Conservation (phyloP, 306 rosid species). For the Prunus kanzakura region DNA sequence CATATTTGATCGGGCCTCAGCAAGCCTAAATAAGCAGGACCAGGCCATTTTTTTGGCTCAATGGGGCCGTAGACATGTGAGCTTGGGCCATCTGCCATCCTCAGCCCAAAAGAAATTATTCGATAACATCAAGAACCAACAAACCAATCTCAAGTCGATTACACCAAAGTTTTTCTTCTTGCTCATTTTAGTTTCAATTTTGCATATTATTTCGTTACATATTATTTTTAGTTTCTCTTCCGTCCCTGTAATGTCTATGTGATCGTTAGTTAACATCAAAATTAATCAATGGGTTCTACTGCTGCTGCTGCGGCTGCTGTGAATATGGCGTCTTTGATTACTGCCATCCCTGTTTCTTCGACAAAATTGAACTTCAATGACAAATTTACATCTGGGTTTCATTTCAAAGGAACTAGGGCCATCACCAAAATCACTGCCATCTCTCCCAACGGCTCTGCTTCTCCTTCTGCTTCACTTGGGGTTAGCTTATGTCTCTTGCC, state of each 20-base stretch:
- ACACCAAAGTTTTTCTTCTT: neutral
- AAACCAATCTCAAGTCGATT: neutral
- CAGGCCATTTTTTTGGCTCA: no score
- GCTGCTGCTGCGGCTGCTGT: slow-evolving; percentile 31
- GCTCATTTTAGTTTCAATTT: neutral
- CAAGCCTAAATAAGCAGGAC: no score
- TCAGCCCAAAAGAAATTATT: neutral
- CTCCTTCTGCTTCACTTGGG: slow-evolving; percentile 40
- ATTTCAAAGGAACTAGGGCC: slow-evolving; percentile 19
- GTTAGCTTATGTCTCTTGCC: slow-evolving; percentile 29
- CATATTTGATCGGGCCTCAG: no score
- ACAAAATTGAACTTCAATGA: slow-evolving; percentile 8
- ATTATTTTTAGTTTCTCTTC: neutral
- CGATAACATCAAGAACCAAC: neutral
- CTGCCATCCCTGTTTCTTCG: slow-evolving; percentile 27
- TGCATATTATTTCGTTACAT: neutral
- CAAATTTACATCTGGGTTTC: slow-evolving; percentile 17
- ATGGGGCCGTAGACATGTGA: neutral
- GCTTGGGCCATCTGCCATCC: neutral
- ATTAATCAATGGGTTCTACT: slow-evolving; percentile 36
- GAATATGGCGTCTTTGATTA: slow-evolving; percentile 39
- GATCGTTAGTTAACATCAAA: neutral
- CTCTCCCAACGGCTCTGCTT: slow-evolving; percentile 49
- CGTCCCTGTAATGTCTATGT: neutral
- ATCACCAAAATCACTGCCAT: slow-evolving; percentile 36